A percentile compares a stretch with the other conserved stretches of the same genome.
phyloP scores from a whole-genome alignment of 768 basidiomycete genomes.

The Mycena leptocephala region DNA sequence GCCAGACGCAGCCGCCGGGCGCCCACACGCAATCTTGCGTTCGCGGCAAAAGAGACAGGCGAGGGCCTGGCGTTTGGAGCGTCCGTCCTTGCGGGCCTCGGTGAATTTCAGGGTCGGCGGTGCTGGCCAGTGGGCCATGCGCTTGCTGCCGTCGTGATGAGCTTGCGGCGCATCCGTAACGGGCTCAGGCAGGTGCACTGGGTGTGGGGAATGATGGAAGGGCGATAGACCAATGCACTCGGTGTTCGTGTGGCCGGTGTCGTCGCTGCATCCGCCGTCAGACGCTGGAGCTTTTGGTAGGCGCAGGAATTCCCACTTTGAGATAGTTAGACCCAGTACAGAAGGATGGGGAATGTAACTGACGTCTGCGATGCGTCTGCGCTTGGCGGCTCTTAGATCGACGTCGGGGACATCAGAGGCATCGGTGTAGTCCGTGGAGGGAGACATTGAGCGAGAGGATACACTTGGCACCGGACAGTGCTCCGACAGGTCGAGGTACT shows the following conservation, averaged over 20 bases:
- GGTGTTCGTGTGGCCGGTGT: neutral
- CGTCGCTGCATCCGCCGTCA: neutral
- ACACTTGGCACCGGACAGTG: neutral
- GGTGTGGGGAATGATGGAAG: neutral
- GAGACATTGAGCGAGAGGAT: neutral
- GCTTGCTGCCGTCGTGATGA: neutral
- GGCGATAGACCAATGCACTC: neutral
- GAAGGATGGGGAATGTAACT: neutral
- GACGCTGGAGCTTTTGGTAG: neutral
- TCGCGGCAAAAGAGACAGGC: constrained; percentile 22
- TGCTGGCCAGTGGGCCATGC: neutral
- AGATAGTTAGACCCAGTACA: neutral
- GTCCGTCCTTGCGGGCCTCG: constrained; percentile 8
- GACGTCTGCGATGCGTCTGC: neutral
- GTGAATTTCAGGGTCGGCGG: constrained; percentile 1
- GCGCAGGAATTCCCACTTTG: neutral
- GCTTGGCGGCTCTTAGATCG: neutral
- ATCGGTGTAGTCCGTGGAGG: neutral
- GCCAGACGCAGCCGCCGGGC: neutral
- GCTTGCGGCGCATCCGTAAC: neutral
- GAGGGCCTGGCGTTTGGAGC: constrained; percentile 7
- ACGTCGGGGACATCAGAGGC: neutral
- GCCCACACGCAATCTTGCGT: constrained; percentile 20
- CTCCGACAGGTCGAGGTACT: constrained; percentile 14
- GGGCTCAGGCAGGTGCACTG: neutral